phyloP scores from a whole-genome alignment of 768 basidiomycete species.

The Mycena rebaudengoi region DNA sequence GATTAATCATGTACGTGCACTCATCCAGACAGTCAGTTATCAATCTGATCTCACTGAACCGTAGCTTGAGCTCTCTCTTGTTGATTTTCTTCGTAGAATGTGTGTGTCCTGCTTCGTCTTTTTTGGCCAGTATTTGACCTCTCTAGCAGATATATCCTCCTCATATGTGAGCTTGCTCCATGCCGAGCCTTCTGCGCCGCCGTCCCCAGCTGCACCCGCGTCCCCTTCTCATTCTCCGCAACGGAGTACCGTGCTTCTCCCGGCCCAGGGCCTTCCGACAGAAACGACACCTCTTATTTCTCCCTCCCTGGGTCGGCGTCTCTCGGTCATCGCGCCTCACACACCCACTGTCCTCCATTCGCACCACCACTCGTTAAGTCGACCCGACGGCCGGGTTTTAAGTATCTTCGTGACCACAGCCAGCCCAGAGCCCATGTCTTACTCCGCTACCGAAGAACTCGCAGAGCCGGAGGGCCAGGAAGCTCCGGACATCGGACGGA shows the following conservation, averaged over 20 bases:
- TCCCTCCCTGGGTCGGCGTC: conserved; percentile 11
- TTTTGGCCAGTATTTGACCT: conserved; percentile 8
- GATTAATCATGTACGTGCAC: conserved; percentile 75
- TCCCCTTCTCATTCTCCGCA: conserved; percentile 26
- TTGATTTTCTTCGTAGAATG: conserved; percentile 85
- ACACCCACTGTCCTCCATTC: conserved; percentile 20
- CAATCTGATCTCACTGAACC: conserved; percentile 1
- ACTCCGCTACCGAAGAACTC: conserved; percentile 4
- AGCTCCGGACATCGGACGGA: conserved; percentile 53
- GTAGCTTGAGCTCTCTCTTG: conserved; percentile 69
- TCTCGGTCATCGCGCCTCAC: conserved; percentile 3
- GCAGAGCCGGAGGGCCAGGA: conserved; percentile 23
- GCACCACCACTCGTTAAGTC: conserved; percentile 24
- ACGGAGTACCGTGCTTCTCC: too few species aligned
- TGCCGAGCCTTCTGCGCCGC: conserved; percentile 61
- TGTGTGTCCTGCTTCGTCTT: conserved; percentile 42
- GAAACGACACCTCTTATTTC: conserved; percentile 17
- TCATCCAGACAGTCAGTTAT: neutral
- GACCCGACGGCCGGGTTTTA: conserved; percentile 22
- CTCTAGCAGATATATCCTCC: conserved; percentile 69
- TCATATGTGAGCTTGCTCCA: conserved; percentile 79
- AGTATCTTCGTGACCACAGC: conserved; percentile 32
- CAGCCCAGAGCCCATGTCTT: conserved; percentile 26
- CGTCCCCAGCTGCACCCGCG: conserved; percentile 46
- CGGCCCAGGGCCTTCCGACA: neutral